Evolutionary conservation across 1,284 basidiomycete genomes (phyloP).

Genomic region (Boletus smithii): DNA sequence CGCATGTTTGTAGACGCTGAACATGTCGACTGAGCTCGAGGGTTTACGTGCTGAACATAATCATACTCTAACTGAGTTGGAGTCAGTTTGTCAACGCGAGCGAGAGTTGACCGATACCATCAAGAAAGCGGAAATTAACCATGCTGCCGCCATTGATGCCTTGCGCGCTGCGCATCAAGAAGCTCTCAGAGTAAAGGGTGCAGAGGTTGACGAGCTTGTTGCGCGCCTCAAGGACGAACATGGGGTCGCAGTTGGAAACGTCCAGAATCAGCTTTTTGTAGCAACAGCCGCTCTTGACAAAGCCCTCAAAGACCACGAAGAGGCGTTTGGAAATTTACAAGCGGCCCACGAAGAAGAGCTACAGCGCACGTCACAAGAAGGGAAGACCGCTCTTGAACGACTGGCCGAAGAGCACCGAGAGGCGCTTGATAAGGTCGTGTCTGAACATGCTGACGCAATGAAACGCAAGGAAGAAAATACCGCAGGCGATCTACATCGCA

Average conservation of each 20-base stretch:
- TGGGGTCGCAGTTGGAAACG: conserved; percentile 31
- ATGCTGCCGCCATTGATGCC: conserved; percentile 46
- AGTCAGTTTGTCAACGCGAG: conserved; percentile 56
- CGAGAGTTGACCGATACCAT: conserved; percentile 50
- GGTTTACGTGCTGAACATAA: conserved; percentile 63
- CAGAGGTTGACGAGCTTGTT: conserved; percentile 49
- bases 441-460: conserved; percentile 53
- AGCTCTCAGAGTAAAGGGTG: conserved; percentile 48
- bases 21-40: conserved; percentile 84
- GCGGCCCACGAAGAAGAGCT: conserved; percentile 48
- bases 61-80: conserved; percentile 49
- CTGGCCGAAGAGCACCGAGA: conserved; percentile 53
- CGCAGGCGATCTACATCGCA: conserved; percentile 53
- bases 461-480: conserved; percentile 61
- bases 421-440: conserved; percentile 44
- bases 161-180: conserved; percentile 56
- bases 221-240: conserved; percentile 44
- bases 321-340: conserved; percentile 47
- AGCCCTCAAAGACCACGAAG: conserved; percentile 51
- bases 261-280: conserved; percentile 45
- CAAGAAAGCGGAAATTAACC: conserved; percentile 46
- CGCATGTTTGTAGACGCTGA: conserved; percentile 53
- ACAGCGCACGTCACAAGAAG: conserved; percentile 47
- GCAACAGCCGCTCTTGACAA: conserved; percentile 44
- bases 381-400: conserved; percentile 43